These are phyloP conservation scores for Aspergillus vadensis DNA, from an alignment of 2,329 filamentous ascomycete species.

Conservation along the genomic window DNA sequence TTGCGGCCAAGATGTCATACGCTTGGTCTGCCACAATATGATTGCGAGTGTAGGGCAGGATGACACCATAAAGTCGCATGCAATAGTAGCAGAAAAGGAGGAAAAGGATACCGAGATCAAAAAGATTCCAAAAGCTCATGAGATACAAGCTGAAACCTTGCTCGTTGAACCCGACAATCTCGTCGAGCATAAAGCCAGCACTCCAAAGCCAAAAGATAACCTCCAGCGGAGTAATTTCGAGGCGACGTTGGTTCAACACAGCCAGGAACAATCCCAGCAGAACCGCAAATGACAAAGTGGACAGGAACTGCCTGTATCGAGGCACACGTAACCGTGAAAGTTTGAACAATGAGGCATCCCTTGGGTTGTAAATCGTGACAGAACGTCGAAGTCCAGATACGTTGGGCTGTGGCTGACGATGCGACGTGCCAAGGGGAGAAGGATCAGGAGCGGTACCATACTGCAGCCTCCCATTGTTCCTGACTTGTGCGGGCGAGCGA, in stretches of 20 bases:
- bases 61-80: slow-evolving; percentile 82
- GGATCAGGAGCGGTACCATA: slow-evolving; percentile 31
- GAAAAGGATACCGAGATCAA: slow-evolving; percentile 85
- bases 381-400: slow-evolving; percentile 58
- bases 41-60: slow-evolving; percentile 70
- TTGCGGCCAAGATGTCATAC: slow-evolving; percentile 91
- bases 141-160: slow-evolving; percentile 95
- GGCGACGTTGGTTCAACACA: slow-evolving; percentile 73
- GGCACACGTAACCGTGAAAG: slow-evolving; percentile 87
- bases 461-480: slow-evolving; percentile 21
- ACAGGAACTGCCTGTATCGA: slow-evolving; percentile 86
- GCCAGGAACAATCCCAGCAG: slow-evolving; percentile 83
- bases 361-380: slow-evolving; percentile 85
- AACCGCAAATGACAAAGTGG: slow-evolving; percentile 81
- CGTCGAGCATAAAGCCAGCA: slow-evolving; percentile 93
- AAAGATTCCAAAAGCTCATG: slow-evolving; percentile 97
- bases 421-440: slow-evolving; percentile 14
- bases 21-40: slow-evolving; percentile 78
- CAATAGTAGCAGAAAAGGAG: slow-evolving; percentile 87
- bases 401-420: slow-evolving; percentile 22
- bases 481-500: slow-evolving; percentile 53
- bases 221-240: slow-evolving; percentile 80
- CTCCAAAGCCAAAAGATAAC: slow-evolving; percentile 98
- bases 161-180: slow-evolving; percentile 93
- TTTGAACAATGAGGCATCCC: slow-evolving; percentile 88